Conservation (phyloP, 78 protist genomes). For the Isochrysis galbana region DNA sequence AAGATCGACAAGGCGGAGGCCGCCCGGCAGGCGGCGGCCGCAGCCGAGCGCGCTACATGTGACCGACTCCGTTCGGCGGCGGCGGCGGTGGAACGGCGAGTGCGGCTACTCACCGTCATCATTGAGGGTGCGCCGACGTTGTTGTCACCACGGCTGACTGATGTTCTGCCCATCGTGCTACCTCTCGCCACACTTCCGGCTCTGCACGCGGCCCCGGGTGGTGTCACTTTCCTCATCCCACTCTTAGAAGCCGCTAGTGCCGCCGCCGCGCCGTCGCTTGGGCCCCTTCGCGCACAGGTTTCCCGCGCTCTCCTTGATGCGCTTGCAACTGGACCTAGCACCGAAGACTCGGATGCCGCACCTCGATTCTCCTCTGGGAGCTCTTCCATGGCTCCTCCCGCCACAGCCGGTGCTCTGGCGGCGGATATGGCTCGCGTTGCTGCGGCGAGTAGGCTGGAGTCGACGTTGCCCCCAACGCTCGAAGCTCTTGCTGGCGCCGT, state of each 20-base stretch:
- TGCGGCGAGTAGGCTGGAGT: background rate
- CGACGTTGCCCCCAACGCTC: background rate
- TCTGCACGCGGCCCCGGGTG: background rate
- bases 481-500: background rate
- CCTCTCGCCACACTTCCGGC: background rate
- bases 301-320: background rate
- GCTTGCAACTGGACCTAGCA: background rate
- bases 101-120: background rate
- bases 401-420: no score
- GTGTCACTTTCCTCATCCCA: background rate
- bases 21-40: background rate
- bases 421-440: background rate
- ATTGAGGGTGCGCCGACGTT: background rate
- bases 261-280: background rate
- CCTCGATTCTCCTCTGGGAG: no score
- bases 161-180: background rate
- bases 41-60: background rate
- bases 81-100: background rate
- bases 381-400: no score
- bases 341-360: no score
- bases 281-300: background rate
- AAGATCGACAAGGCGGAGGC: background rate
- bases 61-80: background rate
- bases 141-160: background rate
- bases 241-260: background rate